phyloP scores from a whole-genome alignment of 176 grass and related monocot species.

The Elaeis guineensis region DNA sequence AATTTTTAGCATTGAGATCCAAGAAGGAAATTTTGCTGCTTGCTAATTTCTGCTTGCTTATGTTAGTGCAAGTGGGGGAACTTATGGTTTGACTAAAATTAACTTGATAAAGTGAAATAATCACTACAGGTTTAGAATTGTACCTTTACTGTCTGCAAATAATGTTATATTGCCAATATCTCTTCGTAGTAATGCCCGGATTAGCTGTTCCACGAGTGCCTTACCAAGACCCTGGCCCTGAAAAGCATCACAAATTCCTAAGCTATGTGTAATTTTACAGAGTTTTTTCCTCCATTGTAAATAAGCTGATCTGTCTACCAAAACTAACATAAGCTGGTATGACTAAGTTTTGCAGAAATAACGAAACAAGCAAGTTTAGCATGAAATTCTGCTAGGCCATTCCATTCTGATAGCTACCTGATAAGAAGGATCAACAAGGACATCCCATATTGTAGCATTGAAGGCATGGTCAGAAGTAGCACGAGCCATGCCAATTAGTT shows the following conservation, averaged over 20 bases:
- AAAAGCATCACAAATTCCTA: not conserved
- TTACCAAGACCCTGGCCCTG: conserved; percentile 97
- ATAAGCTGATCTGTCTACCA: too few species aligned
- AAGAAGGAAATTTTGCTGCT: too few species aligned
- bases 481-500: conserved; percentile 88
- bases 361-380: too few species aligned
- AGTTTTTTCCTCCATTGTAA: too few species aligned
- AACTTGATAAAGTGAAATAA: too few species aligned
- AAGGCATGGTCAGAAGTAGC: conserved; percentile 98
- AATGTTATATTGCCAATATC: conserved; percentile 94
- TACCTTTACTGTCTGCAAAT: conserved; percentile 95
- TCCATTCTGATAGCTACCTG: conserved; percentile 33
- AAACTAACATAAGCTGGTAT: too few species aligned
- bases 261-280: too few species aligned
- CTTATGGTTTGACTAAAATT: too few species aligned
- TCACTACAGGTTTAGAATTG: not conserved
- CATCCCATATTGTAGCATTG: conserved; percentile 99
- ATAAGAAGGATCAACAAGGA: conserved; percentile 94
- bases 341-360: too few species aligned
- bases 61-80: too few species aligned
- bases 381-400: not conserved
- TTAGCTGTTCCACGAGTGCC: conserved; percentile 75
- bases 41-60: too few species aligned
- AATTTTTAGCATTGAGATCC: too few species aligned
- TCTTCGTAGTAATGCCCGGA: conserved; percentile 67